Base-by-base conservation (phyloP, 495 filamentous ascomycete genomes). In the Podospora anserina region DNA sequence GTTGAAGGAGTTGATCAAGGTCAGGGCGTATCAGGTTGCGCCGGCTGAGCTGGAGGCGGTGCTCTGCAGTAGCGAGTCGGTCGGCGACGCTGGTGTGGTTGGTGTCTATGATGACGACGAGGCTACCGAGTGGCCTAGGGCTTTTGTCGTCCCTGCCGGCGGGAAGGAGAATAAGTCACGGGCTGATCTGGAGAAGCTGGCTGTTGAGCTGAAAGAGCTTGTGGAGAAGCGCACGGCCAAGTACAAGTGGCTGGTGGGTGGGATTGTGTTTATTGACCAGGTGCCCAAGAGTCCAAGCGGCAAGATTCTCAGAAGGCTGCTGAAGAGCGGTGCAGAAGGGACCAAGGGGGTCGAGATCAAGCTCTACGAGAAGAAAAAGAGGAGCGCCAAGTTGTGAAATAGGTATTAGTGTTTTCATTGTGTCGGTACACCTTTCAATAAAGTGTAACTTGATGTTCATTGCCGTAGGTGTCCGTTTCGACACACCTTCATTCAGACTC, bases 1-100 rank as follows among this genome's bases (percentile, higher is more conserved):
- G 0, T 88, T 94, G 66, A 92, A 92, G 80, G 89, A 91, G 78
- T 83, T 91, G 81, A 91, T 92, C 75, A 91, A 92, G 74, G 89
- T 91, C 23, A 90, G 90, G 69, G 90, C 88, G 4, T 88, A 89
- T 68, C 86, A 83, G 23, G 89, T 92, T 34, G 89, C 88, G 59
- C 90, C 89, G 0, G 89, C 88, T 0, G 90, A 91, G 76, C 77
- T 92, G 2, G 89, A 92, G 72, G 88, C 89, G 66, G 82, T 62
- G 84, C 87, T 19, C 85, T 92, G 76, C 64, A 76, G 76, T 18
- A 78, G 88, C 34, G 83, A 83, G 0, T 78, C 90, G 23, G 71
- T 80, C n/a, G 87, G 88, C 66, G 85, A 87, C 4, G 87, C 86
- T 2, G 90, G 89, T 0, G 88, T 92, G 70, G 75, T 83, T 39